Evolutionary conservation across 805 yeast species (phyloP), one percentile per base, ranked within the genome.

Genomic region (Candida easanensis): DNA sequence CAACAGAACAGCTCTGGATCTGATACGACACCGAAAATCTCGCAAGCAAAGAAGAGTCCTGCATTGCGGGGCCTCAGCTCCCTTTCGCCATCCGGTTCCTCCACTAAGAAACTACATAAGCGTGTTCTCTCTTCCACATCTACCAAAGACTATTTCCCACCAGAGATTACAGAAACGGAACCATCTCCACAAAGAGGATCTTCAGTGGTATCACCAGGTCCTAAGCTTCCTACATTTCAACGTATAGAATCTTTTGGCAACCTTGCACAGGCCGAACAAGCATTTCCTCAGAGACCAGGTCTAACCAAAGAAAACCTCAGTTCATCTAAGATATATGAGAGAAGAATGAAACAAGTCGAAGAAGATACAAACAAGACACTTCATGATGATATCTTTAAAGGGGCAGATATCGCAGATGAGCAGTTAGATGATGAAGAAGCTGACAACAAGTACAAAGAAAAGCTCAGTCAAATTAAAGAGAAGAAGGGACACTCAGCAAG

Each of bases 41-140:
- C 38, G 17, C 32, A 38, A 48, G 26, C 23, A 30, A 33, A 33
- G 30, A 23, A 21, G 19, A 38, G 39, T 17, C 37, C 46, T 13
- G 38, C 42, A 4, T 33, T 38, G 9, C 22, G 38, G 33, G 36
- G 36, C n/a, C 36, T 37, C 7, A 30, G 42, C 5, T 16, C 21
- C 3, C 23, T 44, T 8, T 20, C 44, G 5, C 33, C 46, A 4
- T 20, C 42, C 35, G 25, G 38, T 17, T 27, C 27, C n/a, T 36
- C 50, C 17, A 32, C 47, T 22, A 56, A 57, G 39, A 50, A 49
- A 40, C 50, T 55, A 44, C 61, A 57, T 43, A 54, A 50, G 39
- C 39, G 52, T 15, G 58, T 55, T 2, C 49, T 57, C 5, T 52
- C 57, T 13, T 44, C 57, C 6, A 32, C 50, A 11, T 56, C 60